Evolutionary conservation across 106 monocot genomes (phyloP).

Genomic region (Dendrobium chrysotoxum): DNA sequence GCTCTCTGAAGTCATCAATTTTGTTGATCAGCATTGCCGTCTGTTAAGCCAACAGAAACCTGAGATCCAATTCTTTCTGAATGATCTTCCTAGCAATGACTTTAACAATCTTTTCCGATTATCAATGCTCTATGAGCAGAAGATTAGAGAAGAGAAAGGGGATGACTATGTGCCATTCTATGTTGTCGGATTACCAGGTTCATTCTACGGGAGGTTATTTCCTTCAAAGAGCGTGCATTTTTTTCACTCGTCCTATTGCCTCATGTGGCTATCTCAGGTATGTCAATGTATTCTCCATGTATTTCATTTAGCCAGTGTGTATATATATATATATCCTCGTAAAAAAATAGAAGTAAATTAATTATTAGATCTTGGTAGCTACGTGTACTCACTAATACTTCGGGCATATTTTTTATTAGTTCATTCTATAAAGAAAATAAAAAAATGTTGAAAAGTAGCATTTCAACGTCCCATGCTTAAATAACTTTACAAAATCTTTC

Average conservation of each 20-base stretch:
- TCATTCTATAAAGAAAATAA: slow-evolving; percentile 14
- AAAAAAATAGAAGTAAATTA: neutral
- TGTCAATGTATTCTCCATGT: neutral
- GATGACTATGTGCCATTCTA: slow-evolving; percentile 6
- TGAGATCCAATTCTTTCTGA: slow-evolving; percentile 35
- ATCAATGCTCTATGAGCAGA: neutral
- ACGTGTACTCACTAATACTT: no score
- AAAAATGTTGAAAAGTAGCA: neutral
- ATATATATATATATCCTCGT: neutral
- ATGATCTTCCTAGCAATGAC: slow-evolving; percentile 44
- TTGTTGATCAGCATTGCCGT: neutral
- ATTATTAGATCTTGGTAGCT: neutral
- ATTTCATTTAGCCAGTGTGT: no score
- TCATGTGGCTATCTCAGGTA: slow-evolving; percentile 59
- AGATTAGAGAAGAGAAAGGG: neutral
- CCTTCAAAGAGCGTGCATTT: slow-evolving; percentile 30
- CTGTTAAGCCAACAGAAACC: neutral
- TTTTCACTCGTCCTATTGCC: slow-evolving; percentile 41
- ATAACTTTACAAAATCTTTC: neutral
- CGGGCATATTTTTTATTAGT: neutral
- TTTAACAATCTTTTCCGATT: slow-evolving; percentile 26
- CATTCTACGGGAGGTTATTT: slow-evolving; percentile 55
- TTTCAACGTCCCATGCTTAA: neutral
- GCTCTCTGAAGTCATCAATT: slow-evolving; percentile 19
- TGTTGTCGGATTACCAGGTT: slow-evolving; percentile 34